Evolutionary conservation across 352 stramenopile species (phyloP).

Genomic region (Nothophytophthora sp.): DNA sequence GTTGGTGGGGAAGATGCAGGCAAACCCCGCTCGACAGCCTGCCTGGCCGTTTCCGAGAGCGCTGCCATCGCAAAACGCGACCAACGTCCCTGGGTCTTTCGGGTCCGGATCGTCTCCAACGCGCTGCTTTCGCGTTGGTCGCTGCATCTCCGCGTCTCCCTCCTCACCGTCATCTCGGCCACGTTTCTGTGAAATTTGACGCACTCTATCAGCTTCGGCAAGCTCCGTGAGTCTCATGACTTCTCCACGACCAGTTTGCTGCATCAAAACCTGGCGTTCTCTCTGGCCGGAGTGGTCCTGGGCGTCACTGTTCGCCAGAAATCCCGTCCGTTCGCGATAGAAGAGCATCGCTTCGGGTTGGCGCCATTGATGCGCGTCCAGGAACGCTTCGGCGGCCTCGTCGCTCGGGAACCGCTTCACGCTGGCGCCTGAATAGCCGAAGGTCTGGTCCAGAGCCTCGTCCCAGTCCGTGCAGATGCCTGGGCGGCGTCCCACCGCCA

Average conservation of each 20-base stretch:
- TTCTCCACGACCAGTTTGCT: too few species aligned
- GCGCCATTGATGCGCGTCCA: conserved; percentile 22
- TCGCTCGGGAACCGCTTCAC: conserved; percentile 51
- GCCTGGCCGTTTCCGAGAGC: conserved; percentile 40
- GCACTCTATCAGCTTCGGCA: not conserved
- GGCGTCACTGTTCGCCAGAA: not conserved
- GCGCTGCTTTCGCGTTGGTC: conserved; percentile 1
- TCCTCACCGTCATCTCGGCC: conserved; percentile 4
- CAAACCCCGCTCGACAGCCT: conserved; percentile 49
- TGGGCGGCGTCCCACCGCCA: conserved; percentile 45
- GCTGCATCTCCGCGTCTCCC: not conserved
- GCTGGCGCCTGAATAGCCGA: conserved; percentile 37
- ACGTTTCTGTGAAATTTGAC: conserved; percentile 4
- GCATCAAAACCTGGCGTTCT: not conserved
- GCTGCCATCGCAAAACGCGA: conserved; percentile 35
- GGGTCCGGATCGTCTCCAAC: conserved; percentile 25
- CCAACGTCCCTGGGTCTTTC: conserved; percentile 25
- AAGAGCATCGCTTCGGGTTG: not conserved
- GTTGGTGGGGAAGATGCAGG: conserved; percentile 66
- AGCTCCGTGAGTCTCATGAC: not conserved
- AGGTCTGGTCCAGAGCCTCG: conserved; percentile 41
- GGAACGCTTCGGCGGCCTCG: conserved; percentile 45
- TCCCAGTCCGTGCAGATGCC: conserved; percentile 46
- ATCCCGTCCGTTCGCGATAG: not conserved
- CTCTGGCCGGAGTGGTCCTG: not conserved